Conservation (phyloP, 805 yeast species). For the Jamesozyma jinghongensis region DNA sequence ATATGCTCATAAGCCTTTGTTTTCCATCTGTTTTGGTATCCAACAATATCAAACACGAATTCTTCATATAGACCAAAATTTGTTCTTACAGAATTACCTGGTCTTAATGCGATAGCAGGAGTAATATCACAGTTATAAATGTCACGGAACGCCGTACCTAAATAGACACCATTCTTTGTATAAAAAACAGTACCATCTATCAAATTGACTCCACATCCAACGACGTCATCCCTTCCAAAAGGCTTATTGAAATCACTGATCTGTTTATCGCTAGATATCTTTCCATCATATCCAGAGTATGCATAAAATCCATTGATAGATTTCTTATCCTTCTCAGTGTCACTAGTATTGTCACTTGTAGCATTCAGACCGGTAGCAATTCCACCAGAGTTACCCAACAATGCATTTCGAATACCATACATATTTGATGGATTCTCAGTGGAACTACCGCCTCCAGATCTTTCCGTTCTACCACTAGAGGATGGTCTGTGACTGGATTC, state of each 20-base stretch:
- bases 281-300: constrained; percentile 26
- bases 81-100: constrained; percentile 29
- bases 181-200: constrained; percentile 54
- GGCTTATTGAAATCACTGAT: constrained; percentile 16
- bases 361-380: not conserved
- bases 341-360: not conserved
- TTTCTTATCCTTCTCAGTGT: not conserved
- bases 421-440: constrained; percentile 1
- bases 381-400: not conserved
- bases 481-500: not conserved
- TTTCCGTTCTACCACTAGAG: not conserved
- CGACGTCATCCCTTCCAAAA: constrained; percentile 50
- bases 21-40: constrained; percentile 43
- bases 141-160: constrained; percentile 47
- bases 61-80: constrained; percentile 40
- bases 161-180: constrained; percentile 69
- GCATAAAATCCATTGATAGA: constrained; percentile 16
- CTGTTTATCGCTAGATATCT: constrained; percentile 18
- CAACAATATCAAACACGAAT: constrained; percentile 52
- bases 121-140: constrained; percentile 33
- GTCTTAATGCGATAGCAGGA: constrained; percentile 39
- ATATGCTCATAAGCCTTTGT: constrained; percentile 26
- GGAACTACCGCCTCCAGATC: not conserved
- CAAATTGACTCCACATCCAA: constrained; percentile 81
- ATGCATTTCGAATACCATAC: not conserved